phyloP scores from a whole-genome alignment of 352 stramenopile genomes.

The Phytophthora podocarpi region DNA sequence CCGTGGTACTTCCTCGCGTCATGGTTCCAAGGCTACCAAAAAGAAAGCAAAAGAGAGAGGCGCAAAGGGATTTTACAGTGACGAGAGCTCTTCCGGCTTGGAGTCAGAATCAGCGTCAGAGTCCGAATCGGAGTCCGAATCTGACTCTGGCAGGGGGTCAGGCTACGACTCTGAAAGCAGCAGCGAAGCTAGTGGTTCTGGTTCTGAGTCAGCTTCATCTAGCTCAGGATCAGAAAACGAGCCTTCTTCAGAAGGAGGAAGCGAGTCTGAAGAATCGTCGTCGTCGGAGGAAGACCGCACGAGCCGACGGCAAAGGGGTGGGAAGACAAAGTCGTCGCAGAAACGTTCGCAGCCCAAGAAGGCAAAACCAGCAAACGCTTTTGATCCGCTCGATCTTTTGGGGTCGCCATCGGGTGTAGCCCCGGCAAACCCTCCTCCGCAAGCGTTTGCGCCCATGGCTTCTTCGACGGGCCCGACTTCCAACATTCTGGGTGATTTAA shows the following conservation, averaged over 20 bases:
- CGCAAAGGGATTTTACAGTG: conserved; percentile 71
- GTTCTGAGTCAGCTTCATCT: conserved; percentile 41
- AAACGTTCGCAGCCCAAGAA: conserved; percentile 41
- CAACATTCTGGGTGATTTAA: conserved; percentile 60
- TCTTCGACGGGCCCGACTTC: conserved; percentile 4
- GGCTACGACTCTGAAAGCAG: conserved; percentile 41
- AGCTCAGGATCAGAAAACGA: conserved; percentile 52
- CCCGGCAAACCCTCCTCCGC: conserved; percentile 20
- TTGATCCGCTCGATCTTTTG: conserved; percentile 59
- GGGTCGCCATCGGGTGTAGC: conserved; percentile 25
- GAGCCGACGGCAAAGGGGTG: conserved; percentile 36
- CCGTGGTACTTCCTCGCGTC: conserved; percentile 22
- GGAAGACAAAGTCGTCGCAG: conserved; percentile 46
- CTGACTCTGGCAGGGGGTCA: conserved; percentile 42
- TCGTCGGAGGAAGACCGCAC: conserved; percentile 52
- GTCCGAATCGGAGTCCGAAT: conserved; percentile 47
- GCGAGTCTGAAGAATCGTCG: conserved; percentile 54
- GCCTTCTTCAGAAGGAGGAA: conserved; percentile 48
- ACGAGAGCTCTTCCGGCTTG: conserved; percentile 56
- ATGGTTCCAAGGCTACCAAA: conserved; percentile 27
- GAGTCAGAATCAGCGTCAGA: conserved; percentile 44
- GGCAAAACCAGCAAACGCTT: conserved; percentile 40
- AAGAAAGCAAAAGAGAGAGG: conserved; percentile 44
- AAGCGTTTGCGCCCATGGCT: conserved; percentile 18
- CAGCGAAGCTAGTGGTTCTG: conserved; percentile 34